Evolutionary conservation across 176 grass and related monocot genomes (phyloP).

Genomic region (Avena sativa): DNA sequence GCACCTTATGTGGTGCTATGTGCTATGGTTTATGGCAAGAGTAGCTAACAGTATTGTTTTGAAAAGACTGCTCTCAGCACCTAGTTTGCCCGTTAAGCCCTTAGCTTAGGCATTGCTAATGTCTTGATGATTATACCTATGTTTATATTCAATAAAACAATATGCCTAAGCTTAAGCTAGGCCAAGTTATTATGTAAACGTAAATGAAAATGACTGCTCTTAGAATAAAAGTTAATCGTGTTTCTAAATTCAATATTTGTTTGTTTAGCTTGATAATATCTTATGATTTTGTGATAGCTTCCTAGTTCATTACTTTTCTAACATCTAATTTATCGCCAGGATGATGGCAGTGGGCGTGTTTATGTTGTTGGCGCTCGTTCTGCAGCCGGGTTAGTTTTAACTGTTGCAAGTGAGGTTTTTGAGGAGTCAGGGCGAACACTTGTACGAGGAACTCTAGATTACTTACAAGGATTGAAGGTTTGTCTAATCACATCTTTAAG

Average conservation of each 20-base stretch:
- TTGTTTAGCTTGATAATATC: background rate
- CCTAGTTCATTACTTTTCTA: slow-evolving; percentile 23
- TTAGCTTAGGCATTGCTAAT: slow-evolving; percentile 26
- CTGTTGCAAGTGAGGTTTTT: slow-evolving; percentile 96
- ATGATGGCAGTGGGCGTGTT: slow-evolving; percentile 92
- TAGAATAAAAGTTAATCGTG: background rate
- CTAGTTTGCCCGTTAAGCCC: background rate
- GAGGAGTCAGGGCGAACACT: slow-evolving; percentile 93
- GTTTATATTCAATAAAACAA: background rate
- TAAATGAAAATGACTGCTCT: slow-evolving; percentile 25
- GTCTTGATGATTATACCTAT: background rate
- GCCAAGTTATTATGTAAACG: background rate
- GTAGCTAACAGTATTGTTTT: background rate
- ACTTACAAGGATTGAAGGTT: slow-evolving; percentile 99
- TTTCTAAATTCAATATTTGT: slow-evolving; percentile 4
- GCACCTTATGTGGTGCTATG: background rate
- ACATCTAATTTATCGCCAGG: slow-evolving; percentile 57
- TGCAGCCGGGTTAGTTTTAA: slow-evolving; percentile 85
- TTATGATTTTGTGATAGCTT: slow-evolving; percentile 27
- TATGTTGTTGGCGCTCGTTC: slow-evolving; percentile 78
- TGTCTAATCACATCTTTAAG: slow-evolving; percentile 37
- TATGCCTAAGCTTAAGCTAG: slow-evolving; percentile 9
- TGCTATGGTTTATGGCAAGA: background rate
- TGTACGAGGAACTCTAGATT: slow-evolving; percentile 97
- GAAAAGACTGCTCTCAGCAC: background rate